These are phyloP conservation scores for Ceratocystis variospora DNA, from an alignment of 2,329 filamentous ascomycete genomes.

Conservation along the genomic window DNA sequence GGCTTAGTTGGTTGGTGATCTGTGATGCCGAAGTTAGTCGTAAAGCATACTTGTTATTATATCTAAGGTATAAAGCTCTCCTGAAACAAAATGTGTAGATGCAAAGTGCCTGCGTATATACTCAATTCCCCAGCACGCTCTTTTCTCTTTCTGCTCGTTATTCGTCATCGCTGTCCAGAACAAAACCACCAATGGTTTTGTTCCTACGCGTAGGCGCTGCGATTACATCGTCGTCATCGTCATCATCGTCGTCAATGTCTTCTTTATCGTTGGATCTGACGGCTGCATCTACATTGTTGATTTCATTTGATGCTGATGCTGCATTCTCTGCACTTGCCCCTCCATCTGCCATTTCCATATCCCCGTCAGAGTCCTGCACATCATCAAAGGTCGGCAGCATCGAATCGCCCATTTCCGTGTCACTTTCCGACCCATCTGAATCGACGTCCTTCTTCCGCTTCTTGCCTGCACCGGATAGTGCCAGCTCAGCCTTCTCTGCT, in stretches of 20 bases:
- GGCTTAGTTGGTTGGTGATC: too few species aligned
- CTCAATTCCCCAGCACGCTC: neutral
- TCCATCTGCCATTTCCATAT: constrained; percentile 5
- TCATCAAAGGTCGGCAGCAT: constrained; percentile 14
- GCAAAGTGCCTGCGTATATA: neutral
- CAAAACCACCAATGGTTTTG: constrained; percentile 15
- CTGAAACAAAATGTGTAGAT: neutral
- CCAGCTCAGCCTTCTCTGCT: neutral
- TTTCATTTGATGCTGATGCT: neutral
- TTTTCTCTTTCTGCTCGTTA: neutral
- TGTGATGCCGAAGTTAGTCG: too few species aligned
- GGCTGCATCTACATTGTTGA: too few species aligned
- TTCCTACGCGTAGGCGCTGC: neutral
- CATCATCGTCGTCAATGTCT: neutral
- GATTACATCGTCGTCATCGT: constrained; percentile 8
- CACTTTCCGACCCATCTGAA: constrained; percentile 9
- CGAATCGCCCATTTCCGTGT: constrained; percentile 13
- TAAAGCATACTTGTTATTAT: too few species aligned
- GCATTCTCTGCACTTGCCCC: neutral
- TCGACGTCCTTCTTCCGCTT: constrained; percentile 16
- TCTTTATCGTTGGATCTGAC: too few species aligned
- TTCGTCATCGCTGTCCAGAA: constrained; percentile 14
- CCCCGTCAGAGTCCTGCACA: neutral
- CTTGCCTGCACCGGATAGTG: neutral
- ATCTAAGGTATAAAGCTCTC: neutral